phyloP scores from a whole-genome alignment of 108 stramenopile species.

The Aurantiochytrium sp. region DNA sequence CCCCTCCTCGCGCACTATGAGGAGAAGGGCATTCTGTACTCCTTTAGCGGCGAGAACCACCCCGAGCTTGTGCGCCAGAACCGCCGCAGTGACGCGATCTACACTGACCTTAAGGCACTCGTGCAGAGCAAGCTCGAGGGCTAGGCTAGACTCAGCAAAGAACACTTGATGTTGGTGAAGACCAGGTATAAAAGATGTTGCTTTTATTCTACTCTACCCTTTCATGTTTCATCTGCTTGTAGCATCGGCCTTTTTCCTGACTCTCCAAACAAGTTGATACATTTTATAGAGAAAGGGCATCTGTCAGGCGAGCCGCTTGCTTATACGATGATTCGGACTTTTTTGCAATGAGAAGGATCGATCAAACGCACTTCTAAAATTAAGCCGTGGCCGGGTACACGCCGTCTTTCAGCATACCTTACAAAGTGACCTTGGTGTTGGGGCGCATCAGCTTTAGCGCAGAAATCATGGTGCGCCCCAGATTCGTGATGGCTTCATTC shows the following conservation, averaged over 20 bases:
- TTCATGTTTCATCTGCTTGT: no score
- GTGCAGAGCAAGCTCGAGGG: neutral
- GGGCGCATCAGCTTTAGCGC: neutral
- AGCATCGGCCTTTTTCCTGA: no score
- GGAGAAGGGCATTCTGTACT: neutral
- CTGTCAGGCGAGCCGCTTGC: no score
- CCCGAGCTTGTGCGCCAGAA: neutral
- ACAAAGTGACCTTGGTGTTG: neutral
- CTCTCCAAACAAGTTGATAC: no score
- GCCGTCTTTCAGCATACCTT: neutral
- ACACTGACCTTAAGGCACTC: neutral
- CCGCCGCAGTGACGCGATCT: neutral
- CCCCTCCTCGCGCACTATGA: neutral
- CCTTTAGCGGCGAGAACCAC: constrained; percentile 15
- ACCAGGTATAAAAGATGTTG: neutral
- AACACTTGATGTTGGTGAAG: neutral
- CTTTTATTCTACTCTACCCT: no score
- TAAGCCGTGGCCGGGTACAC: no score
- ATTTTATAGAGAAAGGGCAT: no score
- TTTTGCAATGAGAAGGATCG: no score
- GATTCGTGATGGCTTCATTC: neutral
- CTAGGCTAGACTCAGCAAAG: neutral
- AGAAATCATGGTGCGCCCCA: neutral
- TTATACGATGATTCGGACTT: no score
- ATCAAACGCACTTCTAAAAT: no score